A percentile compares a stretch with the other conserved stretches of the same genome.
phyloP scores from a whole-genome alignment of 2,329 filamentous ascomycete species.

The Kalaharituber pfeilii region DNA sequence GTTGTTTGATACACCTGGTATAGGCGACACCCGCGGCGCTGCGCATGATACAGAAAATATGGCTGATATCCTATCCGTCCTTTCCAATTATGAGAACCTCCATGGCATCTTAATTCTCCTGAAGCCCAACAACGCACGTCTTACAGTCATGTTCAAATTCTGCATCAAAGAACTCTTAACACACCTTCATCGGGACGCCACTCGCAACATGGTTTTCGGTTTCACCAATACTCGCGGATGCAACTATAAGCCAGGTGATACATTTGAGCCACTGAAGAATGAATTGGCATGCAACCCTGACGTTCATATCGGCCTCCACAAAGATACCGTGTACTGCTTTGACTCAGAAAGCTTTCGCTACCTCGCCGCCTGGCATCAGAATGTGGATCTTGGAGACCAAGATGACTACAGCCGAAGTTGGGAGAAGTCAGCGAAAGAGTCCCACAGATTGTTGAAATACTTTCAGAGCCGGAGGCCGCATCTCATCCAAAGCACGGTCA shows the following conservation, averaged over 20 bases:
- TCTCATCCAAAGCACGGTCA: conserved; percentile 27
- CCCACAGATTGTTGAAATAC: conserved; percentile 24
- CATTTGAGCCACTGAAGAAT: conserved; percentile 25
- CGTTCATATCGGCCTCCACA: conserved; percentile 24
- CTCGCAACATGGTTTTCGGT: conserved; percentile 30
- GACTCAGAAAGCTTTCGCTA: conserved; percentile 32
- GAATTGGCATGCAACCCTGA: conserved; percentile 24
- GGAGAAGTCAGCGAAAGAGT: conserved; percentile 26
- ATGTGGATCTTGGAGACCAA: conserved; percentile 23
- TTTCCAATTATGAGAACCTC: conserved; percentile 26
- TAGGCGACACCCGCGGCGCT: conserved; percentile 29
- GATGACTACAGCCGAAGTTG: conserved; percentile 28
- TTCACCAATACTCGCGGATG: conserved; percentile 31
- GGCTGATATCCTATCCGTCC: conserved; percentile 27
- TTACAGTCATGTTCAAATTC: conserved; percentile 29
- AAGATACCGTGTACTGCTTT: conserved; percentile 29
- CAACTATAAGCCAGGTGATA: conserved; percentile 31
- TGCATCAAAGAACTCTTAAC: conserved; percentile 30
- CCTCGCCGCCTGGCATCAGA: conserved; percentile 27
- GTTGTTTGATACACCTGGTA: conserved; percentile 30
- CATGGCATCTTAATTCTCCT: conserved; percentile 31
- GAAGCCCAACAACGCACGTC: conserved; percentile 28
- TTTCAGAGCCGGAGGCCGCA: conserved; percentile 25
- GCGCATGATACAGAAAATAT: conserved; percentile 29
- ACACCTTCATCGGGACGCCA: conserved; percentile 28